Evolutionary conservation across 176 grass and related monocot species (phyloP).

Genomic region (Carex kokanica): DNA sequence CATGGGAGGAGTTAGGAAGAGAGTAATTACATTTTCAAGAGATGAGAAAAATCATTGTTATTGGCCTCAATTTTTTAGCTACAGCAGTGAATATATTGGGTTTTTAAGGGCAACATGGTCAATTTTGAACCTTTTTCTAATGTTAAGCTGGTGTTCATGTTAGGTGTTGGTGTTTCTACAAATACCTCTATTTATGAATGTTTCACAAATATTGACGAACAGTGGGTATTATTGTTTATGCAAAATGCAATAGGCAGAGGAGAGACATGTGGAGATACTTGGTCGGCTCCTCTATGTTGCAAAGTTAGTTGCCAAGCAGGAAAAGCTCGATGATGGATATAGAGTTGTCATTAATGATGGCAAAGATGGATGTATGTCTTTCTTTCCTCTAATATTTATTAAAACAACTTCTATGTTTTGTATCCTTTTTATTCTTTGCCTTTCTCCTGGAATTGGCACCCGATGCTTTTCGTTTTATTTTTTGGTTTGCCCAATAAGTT

Average conservation of each 20-base stretch:
- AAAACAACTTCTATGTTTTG: background rate
- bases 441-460: background rate
- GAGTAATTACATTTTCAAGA: background rate
- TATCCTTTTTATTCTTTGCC: background rate
- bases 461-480: background rate
- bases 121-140: background rate
- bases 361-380: slow-evolving; percentile 56
- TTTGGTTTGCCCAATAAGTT: background rate
- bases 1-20: background rate
- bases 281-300: slow-evolving; percentile 66
- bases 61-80: background rate
- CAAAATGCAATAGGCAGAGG: slow-evolving; percentile 55
- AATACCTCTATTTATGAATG: background rate
- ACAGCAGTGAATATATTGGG: background rate
- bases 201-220: background rate
- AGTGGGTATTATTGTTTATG: background rate
- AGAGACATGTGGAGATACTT: slow-evolving; percentile 84
- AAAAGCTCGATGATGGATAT: slow-evolving; percentile 82
- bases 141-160: background rate
- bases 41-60: background rate
- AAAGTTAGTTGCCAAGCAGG: slow-evolving; percentile 87
- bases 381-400: slow-evolving; percentile 4
- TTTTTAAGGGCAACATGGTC: background rate
- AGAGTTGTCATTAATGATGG: slow-evolving; percentile 94
- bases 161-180: background rate